phyloP scores from a whole-genome alignment of 495 filamentous ascomycete genomes.

The Aspergillus hancockii region DNA sequence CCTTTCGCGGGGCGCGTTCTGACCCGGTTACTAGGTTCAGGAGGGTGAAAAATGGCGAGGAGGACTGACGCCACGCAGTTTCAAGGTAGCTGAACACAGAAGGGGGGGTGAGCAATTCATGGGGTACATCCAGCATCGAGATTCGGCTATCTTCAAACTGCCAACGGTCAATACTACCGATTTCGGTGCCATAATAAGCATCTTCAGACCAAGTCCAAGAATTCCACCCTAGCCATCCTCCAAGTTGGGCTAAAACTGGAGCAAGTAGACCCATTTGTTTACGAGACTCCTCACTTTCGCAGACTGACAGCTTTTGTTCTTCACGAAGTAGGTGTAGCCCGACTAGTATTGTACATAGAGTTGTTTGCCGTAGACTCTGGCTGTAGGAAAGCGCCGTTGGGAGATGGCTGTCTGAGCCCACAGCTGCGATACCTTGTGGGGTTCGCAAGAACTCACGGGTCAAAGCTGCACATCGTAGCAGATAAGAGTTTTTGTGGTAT shows the following conservation, averaged over 20 bases:
- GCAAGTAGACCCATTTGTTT: conserved; percentile 57
- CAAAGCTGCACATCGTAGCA: conserved; percentile 44
- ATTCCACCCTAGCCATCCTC: conserved; percentile 80
- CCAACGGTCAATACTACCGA: conserved; percentile 60
- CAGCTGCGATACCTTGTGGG: conserved; percentile 47
- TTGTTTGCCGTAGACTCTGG: conserved; percentile 54
- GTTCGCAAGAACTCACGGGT: conserved; percentile 61
- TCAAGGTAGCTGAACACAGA: conserved; percentile 71
- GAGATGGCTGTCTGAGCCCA: conserved; percentile 58
- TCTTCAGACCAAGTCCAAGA: conserved; percentile 60
- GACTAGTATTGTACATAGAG: conserved; percentile 68
- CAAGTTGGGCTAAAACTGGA: conserved; percentile 75
- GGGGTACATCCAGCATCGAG: conserved; percentile 42
- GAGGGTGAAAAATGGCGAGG: conserved; percentile 59
- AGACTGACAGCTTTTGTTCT: conserved; percentile 80
- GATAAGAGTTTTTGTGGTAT: conserved; percentile 46
- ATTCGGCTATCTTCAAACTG: conserved; percentile 59
- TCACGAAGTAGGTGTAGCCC: conserved; percentile 83
- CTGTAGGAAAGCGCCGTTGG: conserved; percentile 59
- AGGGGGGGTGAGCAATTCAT: conserved; percentile 65
- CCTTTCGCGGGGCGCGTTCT: conserved; percentile 39
- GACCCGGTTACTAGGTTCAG: conserved; percentile 53
- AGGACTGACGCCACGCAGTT: conserved; percentile 30
- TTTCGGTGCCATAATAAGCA: conserved; percentile 70
- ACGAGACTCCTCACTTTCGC: conserved; percentile 55